Base-by-base conservation (phyloP, 1,284 basidiomycete genomes). In the Rhodotorula sp. region DNA sequence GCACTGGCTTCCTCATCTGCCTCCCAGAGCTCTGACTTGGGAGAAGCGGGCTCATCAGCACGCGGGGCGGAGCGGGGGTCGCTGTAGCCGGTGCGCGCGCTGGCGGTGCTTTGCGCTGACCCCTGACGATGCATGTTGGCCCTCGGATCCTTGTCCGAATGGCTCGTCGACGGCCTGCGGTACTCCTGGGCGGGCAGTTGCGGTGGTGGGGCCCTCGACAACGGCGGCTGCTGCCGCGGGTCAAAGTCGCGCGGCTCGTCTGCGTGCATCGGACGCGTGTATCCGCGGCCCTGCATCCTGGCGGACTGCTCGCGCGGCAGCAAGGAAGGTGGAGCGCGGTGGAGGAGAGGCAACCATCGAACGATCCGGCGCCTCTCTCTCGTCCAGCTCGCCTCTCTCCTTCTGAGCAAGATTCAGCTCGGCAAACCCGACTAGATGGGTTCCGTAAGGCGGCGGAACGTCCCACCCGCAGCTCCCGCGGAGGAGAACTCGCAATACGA, bases 1-100 rank as follows among this genome's bases (percentile, higher is more conserved):
- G 25, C 48, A 76, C 77, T 77, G 48, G 73, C 68, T 48, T 72
- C 70, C 37, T 78, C 78, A 53, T 76, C 75, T 9, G 66, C 67
- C 6, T 55, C 65, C 72, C 72, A 76, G 25, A 67, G 68, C 17
- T 65, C 53, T 13, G 50, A 57, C 32, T 64, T 41, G 7, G 54
- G 54, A 21, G 46, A 48, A 6, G 36, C 7, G 29, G 41, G 48
- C 17, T 19, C 41, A 25, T 39, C n/a, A 25, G 55, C 57, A 32
- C 21, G 32, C 4, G 22, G 61, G 22, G 19, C 29, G 41, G 48
- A 51, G 34, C 22, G 34, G 36, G 27, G 48, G 60, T 29, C 59
- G 32, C 44, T 61, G 27, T 32, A 44, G 34, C 48, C 37, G 15
- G 36, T 62, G 19, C 37, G 34, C 8, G 41, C n/a, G 54, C 62